These are phyloP conservation scores for Linderniella brevidens DNA, from an alignment of 257 asterid species.

Conservation along the genomic window DNA sequence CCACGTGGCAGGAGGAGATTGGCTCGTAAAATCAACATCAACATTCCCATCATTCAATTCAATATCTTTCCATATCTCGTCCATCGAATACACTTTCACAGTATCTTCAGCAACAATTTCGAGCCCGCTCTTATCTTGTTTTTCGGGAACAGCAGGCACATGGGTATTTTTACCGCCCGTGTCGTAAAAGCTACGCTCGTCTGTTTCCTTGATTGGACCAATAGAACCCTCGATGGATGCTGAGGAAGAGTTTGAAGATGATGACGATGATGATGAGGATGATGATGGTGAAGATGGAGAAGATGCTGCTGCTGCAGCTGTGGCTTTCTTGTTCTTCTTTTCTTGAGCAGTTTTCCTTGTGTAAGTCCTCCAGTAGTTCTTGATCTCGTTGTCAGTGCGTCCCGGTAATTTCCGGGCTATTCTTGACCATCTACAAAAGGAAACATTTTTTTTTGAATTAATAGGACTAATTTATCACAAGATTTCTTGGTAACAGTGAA, in stretches of 20 bases:
- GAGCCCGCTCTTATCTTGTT: too few relatives aligned
- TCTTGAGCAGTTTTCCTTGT: conserved; percentile 54
- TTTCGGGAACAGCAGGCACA: too few relatives aligned
- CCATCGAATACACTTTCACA: too few relatives aligned
- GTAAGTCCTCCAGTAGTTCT: conserved; percentile 54
- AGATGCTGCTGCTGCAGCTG: too few relatives aligned
- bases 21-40: too few relatives aligned
- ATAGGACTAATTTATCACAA: too few relatives aligned
- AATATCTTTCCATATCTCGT: too few relatives aligned
- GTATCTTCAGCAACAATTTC: too few relatives aligned
- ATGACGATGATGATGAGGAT: conserved; percentile 12
- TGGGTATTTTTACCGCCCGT: conserved; percentile 14
- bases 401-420: conserved; percentile 57
- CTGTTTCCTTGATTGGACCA: conserved; percentile 7
- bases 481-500: too few relatives aligned
- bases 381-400: conserved; percentile 60
- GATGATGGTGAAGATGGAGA: conserved; percentile 4
- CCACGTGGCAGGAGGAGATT: too few relatives aligned
- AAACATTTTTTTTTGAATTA: background rate
- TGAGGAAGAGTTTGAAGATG: conserved; percentile 24
- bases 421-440: conserved; percentile 37
- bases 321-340: conserved; percentile 14
- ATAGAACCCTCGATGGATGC: conserved; percentile 10
- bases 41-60: too few relatives aligned
- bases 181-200: conserved; percentile 29